A percentile compares a stretch with the other conserved stretches of the same genome.
Evolutionary conservation across 2,329 filamentous ascomycete genomes (phyloP).

Genomic region (Nemania bipapillata): DNA sequence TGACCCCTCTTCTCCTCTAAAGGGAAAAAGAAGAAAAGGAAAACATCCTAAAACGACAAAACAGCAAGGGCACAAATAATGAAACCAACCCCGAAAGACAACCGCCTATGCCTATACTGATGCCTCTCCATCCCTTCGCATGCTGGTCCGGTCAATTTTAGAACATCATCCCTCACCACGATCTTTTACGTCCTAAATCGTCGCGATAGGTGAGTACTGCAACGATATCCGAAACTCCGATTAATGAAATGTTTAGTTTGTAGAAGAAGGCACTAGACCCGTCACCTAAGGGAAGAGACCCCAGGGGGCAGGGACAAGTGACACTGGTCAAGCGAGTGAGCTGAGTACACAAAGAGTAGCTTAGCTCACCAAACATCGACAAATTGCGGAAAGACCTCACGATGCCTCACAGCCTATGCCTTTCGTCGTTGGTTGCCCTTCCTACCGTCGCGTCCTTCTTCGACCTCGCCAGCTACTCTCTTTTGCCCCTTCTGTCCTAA

Average conservation of each 20-base stretch:
- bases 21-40: neutral
- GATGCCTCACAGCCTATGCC: too few relatives aligned
- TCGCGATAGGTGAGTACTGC: neutral
- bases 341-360: neutral
- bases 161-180: neutral
- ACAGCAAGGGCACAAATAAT: neutral
- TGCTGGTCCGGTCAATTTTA: neutral
- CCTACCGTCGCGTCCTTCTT: too few relatives aligned
- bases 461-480: slow-evolving; percentile 35
- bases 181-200: neutral
- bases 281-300: neutral
- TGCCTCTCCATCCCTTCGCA: neutral
- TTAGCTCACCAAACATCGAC: slow-evolving; percentile 15
- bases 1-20: too few relatives aligned
- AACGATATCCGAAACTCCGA: neutral
- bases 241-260: neutral
- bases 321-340: neutral
- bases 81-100: neutral
- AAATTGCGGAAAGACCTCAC: slow-evolving; percentile 31
- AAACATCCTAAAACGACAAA: too few relatives aligned
- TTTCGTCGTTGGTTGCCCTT: too few relatives aligned
- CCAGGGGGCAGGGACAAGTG: neutral
- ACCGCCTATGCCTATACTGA: neutral
- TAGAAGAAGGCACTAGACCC: neutral
- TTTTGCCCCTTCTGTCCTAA: slow-evolving; percentile 26